phyloP scores from a whole-genome alignment of 345 rosid genomes.

The Eucalyptus polybractea region DNA sequence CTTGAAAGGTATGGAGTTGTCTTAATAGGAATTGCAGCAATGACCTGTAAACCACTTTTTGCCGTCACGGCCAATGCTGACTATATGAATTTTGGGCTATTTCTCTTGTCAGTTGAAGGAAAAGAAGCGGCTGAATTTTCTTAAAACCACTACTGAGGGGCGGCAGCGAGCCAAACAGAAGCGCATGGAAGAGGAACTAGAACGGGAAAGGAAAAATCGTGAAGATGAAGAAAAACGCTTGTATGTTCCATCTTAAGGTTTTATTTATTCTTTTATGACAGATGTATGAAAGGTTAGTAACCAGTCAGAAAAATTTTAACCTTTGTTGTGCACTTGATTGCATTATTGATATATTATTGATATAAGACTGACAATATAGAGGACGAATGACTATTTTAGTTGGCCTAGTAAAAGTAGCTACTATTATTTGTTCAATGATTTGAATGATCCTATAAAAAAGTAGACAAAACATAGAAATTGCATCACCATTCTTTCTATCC shows the following conservation, averaged over 20 bases:
- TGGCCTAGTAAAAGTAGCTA: not conserved
- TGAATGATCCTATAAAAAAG: not conserved
- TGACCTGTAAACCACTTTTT: not conserved
- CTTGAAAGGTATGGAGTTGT: not conserved
- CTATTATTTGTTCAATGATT: not conserved
- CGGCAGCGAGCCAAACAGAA: slow-evolving; percentile 88
- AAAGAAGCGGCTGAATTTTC: slow-evolving; percentile 72
- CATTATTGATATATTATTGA: not conserved
- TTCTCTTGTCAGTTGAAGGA: slow-evolving; percentile 59
- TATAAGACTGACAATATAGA: not conserved
- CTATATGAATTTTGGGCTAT: not conserved
- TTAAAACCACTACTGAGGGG: slow-evolving; percentile 81
- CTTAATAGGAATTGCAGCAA: not conserved
- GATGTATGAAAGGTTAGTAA: not conserved
- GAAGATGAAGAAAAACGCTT: slow-evolving; percentile 76
- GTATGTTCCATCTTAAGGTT: slow-evolving; percentile 29
- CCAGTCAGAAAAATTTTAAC: not conserved
- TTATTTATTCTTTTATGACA: not conserved
- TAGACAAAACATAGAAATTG: not conserved
- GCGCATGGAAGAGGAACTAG: slow-evolving; percentile 67
- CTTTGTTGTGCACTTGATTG: not conserved
- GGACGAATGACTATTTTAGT: not conserved
- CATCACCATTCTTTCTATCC: not conserved
- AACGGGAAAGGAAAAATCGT: slow-evolving; percentile 69
- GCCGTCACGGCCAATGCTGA: not conserved